These are phyloP conservation scores for Tilletia walkeri DNA, from an alignment of 1,284 basidiomycete species.

Conservation along the genomic window DNA sequence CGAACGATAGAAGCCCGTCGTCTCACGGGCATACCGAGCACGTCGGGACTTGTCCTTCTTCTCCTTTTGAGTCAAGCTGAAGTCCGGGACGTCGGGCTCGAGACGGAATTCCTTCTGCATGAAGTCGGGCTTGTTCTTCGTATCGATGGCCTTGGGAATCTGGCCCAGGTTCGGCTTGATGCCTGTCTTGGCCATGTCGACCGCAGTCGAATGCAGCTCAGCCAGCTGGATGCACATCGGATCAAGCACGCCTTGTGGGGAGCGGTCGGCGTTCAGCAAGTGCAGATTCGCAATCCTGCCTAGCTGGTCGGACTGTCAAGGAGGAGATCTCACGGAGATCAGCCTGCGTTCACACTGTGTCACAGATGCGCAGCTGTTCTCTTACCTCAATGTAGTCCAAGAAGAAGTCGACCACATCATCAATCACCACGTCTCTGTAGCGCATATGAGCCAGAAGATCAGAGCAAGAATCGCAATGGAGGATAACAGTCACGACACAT, in stretches of 20 bases:
- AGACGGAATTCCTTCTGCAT: constrained; percentile 17
- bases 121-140: constrained; percentile 4
- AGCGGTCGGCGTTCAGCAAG: constrained; percentile 71
- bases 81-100: constrained; percentile 9
- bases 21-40: background rate
- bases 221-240: constrained; percentile 66
- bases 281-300: constrained; percentile 63
- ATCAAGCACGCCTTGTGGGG: constrained; percentile 63
- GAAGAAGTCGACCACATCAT: constrained; percentile 71
- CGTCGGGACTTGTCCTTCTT: background rate
- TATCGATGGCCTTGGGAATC: background rate
- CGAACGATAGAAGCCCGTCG: constrained; percentile 1
- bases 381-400: constrained; percentile 60
- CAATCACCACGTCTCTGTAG: constrained; percentile 56
- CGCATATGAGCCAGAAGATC: background rate
- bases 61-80: background rate
- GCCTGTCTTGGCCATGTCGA: constrained; percentile 54
- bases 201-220: constrained; percentile 67
- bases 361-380: too few species aligned
- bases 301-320: constrained; percentile 66
- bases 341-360: constrained; percentile 6
- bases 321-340: constrained; percentile 16
- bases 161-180: constrained; percentile 5
- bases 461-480: background rate
- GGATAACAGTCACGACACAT: constrained; percentile 55